Evolutionary conservation across 352 stramenopile species (phyloP).

Genomic region (Phytophthora syringae): DNA sequence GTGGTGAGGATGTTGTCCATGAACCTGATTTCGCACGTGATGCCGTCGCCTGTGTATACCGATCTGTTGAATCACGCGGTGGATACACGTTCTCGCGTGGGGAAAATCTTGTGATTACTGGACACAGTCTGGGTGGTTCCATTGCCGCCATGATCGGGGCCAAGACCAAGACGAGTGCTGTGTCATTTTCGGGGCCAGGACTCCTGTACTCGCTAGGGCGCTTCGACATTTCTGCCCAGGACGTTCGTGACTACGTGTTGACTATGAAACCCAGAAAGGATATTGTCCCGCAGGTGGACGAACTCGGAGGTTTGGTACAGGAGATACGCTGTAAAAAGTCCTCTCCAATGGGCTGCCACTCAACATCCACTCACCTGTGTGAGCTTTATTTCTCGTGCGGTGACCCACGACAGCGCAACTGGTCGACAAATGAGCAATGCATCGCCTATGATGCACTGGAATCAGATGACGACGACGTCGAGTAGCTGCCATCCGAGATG

Average conservation of each 20-base stretch:
- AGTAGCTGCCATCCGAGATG: slow-evolving; percentile 22
- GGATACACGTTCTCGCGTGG: slow-evolving; percentile 42
- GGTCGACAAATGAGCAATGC: slow-evolving; percentile 63
- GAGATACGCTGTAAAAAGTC: slow-evolving; percentile 78
- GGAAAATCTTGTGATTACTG: slow-evolving; percentile 75
- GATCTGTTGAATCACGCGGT: slow-evolving; percentile 62
- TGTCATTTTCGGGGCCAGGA: slow-evolving; percentile 80
- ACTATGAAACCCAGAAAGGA: slow-evolving; percentile 83
- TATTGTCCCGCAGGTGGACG: slow-evolving; percentile 80
- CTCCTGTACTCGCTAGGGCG: slow-evolving; percentile 76
- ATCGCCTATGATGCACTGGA: slow-evolving; percentile 51
- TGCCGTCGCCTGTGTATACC: slow-evolving; percentile 70
- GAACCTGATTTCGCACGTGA: slow-evolving; percentile 64
- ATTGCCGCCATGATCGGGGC: slow-evolving; percentile 82
- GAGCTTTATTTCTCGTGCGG: slow-evolving; percentile 81
- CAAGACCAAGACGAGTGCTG: slow-evolving; percentile 72
- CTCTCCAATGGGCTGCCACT: slow-evolving; percentile 75
- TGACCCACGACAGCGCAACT: slow-evolving; percentile 66
- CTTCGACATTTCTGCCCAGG: slow-evolving; percentile 64
- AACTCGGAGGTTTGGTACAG: slow-evolving; percentile 78
- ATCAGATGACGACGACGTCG: slow-evolving; percentile 34
- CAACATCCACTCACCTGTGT: slow-evolving; percentile 75
- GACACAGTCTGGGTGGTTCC: slow-evolving; percentile 77
- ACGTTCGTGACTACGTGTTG: slow-evolving; percentile 80
- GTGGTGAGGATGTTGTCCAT: slow-evolving; percentile 82